Base-by-base conservation (phyloP, 257 asterid genomes). In the Nicotiana paniculata region DNA sequence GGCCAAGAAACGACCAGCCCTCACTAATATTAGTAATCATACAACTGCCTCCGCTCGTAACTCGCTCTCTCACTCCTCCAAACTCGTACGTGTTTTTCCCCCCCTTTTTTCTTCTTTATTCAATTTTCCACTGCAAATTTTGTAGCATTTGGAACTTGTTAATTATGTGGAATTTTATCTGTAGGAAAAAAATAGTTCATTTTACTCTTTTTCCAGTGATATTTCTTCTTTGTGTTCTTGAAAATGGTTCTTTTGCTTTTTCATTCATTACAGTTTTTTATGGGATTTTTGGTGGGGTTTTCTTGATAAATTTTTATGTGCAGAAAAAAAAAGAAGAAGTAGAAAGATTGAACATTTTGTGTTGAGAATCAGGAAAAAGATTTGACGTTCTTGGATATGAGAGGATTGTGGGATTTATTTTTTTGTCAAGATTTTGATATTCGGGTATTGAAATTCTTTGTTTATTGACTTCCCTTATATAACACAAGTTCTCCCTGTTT, bases 1-100 rank as follows among this genome's bases (percentile, higher is more conserved):
- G n/a, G 89, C 90, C 85, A 92, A 93, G 94, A 95, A 93, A 67
- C 90, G 99, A 0, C 95, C 95, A 28, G 99, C 98, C 66, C 92
- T 95, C 6, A 82, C 91, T 3, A 92, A 95, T 43, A 88, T 95
- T 59, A 91, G 94, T 3, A 95, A 95, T 81, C 94, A 90, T 89
- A 87, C 92, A 85, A 86, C 86, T 16, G 76, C 77, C 6, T 90
- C 88, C 13, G 12, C 85, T 69, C 90, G 93, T 81, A 85, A 53
- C 63, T 30, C 87, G 11, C 58, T 83, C 17, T 87, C 90, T 4
- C 93, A 90, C 75, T 51, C 91, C 1, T 88, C 95, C 28, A 90
- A 90, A 88, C 86, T 86, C 82, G 99, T 93, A 92, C 80, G 16
- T 39, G 64, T 24, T n/a, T 2, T 53, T 30, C 0, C 0, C 24